Percentiles rank a stretch among this genome's conserved stretches.
Conservation (phyloP, 495 filamentous ascomycete species). For the Tuber brumale region DNA sequence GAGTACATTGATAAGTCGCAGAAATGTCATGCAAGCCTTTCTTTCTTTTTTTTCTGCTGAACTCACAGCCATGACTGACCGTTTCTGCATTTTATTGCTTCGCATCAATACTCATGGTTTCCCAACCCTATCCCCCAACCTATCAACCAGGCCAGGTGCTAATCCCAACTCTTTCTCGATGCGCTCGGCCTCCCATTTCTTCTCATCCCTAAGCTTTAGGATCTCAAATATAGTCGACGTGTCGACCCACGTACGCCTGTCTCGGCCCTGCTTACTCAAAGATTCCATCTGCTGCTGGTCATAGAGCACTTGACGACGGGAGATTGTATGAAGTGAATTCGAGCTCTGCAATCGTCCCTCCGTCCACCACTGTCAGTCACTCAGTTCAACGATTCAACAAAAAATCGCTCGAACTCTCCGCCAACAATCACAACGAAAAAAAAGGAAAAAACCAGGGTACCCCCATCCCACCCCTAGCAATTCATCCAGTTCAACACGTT, state of each 20-base stretch:
- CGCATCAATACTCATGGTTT: constrained; percentile 19
- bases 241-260: constrained; percentile 25
- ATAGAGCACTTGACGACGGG: constrained; percentile 27
- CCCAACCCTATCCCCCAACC: constrained; percentile 23
- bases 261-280: neutral
- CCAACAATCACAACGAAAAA: neutral
- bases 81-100: neutral
- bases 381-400: constrained; percentile 13
- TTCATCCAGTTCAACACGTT: neutral
- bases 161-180: constrained; percentile 30
- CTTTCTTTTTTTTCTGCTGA: neutral
- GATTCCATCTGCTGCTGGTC: constrained; percentile 24
- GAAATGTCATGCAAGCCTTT: neutral
- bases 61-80: neutral
- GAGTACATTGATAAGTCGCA: neutral
- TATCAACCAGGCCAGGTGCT: constrained; percentile 25
- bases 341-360: constrained; percentile 14
- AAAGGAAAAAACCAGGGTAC: neutral
- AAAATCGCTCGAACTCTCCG: neutral
- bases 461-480: neutral
- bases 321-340: constrained; percentile 31
- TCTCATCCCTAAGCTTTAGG: constrained; percentile 27
- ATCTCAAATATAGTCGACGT: constrained; percentile 30
- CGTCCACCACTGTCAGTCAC: neutral
- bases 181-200: constrained; percentile 15